phyloP scores from a whole-genome alignment of 352 stramenopile genomes.

The Elongisporangium senticosum region DNA sequence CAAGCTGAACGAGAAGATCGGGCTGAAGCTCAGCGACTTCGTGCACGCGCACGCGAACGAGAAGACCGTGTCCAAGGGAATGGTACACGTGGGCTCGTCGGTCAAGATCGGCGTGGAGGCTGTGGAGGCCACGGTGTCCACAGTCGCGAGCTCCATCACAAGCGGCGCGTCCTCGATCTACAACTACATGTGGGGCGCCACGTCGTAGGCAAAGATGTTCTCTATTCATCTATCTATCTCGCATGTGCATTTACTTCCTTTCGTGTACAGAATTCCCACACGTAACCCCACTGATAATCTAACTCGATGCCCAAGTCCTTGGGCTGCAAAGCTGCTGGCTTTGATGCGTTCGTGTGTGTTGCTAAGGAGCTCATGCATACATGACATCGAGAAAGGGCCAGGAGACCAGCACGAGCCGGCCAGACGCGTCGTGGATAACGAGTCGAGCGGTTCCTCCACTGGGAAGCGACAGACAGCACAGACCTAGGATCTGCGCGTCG shows the following conservation, averaged over 20 bases:
- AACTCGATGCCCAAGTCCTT: no score
- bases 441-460: slow-evolving; percentile 8
- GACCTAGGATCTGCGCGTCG: slow-evolving; percentile 13
- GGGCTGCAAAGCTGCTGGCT: no score
- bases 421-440: slow-evolving; percentile 40
- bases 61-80: slow-evolving; percentile 80
- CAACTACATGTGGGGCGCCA: slow-evolving; percentile 78
- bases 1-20: slow-evolving; percentile 84
- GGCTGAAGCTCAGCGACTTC: slow-evolving; percentile 82
- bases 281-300: not conserved
- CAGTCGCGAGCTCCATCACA: slow-evolving; percentile 69
- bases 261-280: not conserved
- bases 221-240: not conserved
- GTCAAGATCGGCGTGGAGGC: slow-evolving; percentile 79
- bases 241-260: not conserved
- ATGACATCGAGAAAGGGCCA: slow-evolving; percentile 42
- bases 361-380: not conserved
- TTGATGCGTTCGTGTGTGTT: no score
- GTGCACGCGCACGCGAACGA: slow-evolving; percentile 82
- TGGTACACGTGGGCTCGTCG: slow-evolving; percentile 70
- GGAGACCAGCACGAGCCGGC: slow-evolving; percentile 23
- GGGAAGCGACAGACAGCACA: slow-evolving; percentile 11
- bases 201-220: not conserved
- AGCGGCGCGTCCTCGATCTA: slow-evolving; percentile 76
- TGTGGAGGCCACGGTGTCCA: slow-evolving; percentile 67